Conservation (phyloP, 2,329 filamentous ascomycete species). For the Metarhizium robertsii region DNA sequence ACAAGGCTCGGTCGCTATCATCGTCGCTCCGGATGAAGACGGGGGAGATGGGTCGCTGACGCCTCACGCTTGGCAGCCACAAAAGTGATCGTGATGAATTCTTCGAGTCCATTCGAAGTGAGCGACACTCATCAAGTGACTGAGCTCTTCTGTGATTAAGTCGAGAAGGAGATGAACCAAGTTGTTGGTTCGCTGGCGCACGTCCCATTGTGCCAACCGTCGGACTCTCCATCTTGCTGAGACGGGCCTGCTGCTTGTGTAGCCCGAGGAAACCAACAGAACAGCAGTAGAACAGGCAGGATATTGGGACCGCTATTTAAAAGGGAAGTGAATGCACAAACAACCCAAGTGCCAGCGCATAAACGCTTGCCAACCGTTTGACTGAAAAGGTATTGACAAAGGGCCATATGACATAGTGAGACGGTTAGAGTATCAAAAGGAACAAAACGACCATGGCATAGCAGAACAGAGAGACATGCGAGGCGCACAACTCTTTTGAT, state of each 20-base stretch:
- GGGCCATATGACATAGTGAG: background rate
- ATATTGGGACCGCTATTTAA: background rate
- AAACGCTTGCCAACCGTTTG: background rate
- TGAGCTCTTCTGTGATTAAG: background rate
- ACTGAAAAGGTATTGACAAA: background rate
- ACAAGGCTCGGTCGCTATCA: conserved; percentile 28
- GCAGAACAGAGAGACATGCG: background rate
- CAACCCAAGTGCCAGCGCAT: background rate
- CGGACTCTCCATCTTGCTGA: background rate
- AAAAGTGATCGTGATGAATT: conserved; percentile 4
- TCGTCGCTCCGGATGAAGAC: conserved; percentile 26
- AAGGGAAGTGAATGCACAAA: background rate
- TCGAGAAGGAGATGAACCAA: background rate
- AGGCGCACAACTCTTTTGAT: background rate
- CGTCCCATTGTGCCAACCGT: background rate
- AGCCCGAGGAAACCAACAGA: background rate
- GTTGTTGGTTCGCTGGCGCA: background rate
- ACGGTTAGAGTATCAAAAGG: background rate
- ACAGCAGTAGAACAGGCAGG: background rate
- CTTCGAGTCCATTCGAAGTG: background rate
- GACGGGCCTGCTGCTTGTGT: background rate
- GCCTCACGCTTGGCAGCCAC: conserved; percentile 14
- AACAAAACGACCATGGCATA: background rate
- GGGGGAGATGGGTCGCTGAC: conserved; percentile 7
- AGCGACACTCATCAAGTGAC: background rate